A percentile compares a stretch with the other conserved stretches of the same genome.
phyloP scores from a whole-genome alignment of 164 flowering plant species.

The Liquidambar formosana region DNA sequence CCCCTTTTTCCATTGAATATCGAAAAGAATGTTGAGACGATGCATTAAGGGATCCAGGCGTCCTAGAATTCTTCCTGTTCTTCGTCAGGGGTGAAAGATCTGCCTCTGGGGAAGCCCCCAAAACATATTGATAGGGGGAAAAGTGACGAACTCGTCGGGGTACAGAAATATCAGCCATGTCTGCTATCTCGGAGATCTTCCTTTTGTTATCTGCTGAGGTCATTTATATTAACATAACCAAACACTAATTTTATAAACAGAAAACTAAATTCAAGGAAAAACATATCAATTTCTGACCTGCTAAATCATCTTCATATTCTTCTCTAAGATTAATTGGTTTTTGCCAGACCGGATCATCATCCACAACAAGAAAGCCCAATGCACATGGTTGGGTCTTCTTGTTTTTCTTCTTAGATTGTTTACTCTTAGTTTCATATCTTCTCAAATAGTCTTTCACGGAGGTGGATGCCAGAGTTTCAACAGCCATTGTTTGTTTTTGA shows the following conservation, averaged over 20 bases:
- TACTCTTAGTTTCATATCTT: conserved; percentile 43
- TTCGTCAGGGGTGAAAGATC: conserved; percentile 62
- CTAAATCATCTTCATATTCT: conserved; percentile 45
- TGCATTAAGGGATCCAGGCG: conserved; percentile 18
- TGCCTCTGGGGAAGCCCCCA: not conserved
- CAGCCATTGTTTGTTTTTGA: conserved; percentile 13
- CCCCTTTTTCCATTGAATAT: conserved; percentile 8
- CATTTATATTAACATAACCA: not conserved
- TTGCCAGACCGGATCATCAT: conserved; percentile 92
- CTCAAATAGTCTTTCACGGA: conserved; percentile 70
- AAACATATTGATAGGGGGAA: conserved; percentile 13
- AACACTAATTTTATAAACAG: not conserved
- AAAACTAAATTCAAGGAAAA: not conserved
- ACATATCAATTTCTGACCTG: conserved; percentile 38
- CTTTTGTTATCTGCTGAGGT: conserved; percentile 6
- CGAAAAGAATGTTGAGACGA: conserved; percentile 21
- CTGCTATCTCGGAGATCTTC: conserved; percentile 9
- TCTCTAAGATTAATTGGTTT: conserved; percentile 57
- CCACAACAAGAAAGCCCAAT: conserved; percentile 61
- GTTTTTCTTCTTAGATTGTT: conserved; percentile 39
- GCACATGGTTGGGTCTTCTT: conserved; percentile 29
- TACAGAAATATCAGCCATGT: conserved; percentile 17
- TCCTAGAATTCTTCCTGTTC: conserved; percentile 20
- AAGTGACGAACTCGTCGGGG: conserved; percentile 18
- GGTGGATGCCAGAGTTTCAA: conserved; percentile 14